Percentiles rank a stretch among this genome's conserved stretches.
Evolutionary conservation across 139 green algal genomes (phyloP).

Genomic region (Coelastrella sp.): DNA sequence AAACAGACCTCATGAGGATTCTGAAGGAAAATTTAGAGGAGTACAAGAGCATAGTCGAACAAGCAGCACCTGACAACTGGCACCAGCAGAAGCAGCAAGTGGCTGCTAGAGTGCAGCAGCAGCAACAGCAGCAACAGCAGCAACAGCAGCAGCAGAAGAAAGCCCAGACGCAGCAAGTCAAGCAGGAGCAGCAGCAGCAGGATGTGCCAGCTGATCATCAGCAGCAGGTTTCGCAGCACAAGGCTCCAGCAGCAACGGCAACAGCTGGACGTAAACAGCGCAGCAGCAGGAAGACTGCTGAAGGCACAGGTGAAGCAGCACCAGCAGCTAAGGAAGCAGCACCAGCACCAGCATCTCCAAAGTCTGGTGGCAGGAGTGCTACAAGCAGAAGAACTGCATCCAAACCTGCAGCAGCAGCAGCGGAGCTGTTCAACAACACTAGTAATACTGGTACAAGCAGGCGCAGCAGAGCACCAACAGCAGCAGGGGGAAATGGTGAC

Average conservation of each 20-base stretch:
- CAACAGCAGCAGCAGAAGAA: neutral
- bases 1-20: conserved; percentile 56
- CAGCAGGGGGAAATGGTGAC: conserved; percentile 8
- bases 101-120: neutral
- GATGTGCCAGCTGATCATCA: neutral
- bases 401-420: conserved; percentile 31
- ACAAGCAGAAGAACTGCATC: conserved; percentile 20
- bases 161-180: neutral
- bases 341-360: neutral
- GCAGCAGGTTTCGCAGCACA: conserved; percentile 2
- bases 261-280: neutral
- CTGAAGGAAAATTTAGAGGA: conserved; percentile 58
- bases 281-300: conserved; percentile 6
- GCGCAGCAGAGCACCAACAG: conserved; percentile 8
- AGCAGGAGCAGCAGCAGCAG: conserved; percentile 10
- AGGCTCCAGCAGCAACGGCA: neutral
- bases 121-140: conserved; percentile 10
- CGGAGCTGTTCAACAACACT: neutral
- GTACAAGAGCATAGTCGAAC: conserved; percentile 37
- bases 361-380: neutral
- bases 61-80: neutral
- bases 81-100: conserved; percentile 13
- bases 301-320: neutral
- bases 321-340: neutral
- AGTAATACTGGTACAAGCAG: neutral